phyloP scores from a whole-genome alignment of 2,329 filamentous ascomycete species.

The Cercospora beticola region DNA sequence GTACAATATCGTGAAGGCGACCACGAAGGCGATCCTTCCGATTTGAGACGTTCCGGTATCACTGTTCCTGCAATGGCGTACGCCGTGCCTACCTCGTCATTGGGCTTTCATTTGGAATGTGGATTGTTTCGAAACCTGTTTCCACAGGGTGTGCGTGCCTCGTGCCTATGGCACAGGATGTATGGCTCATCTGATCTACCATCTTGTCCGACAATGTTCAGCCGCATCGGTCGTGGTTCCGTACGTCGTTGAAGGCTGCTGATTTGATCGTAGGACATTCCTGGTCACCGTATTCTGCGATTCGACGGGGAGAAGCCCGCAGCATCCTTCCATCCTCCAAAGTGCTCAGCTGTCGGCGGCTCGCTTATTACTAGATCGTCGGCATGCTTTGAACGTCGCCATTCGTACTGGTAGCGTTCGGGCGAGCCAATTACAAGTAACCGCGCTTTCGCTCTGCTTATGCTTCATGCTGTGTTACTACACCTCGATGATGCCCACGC shows the following conservation, averaged over 20 bases:
- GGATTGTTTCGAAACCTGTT: background rate
- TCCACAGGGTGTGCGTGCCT: background rate
- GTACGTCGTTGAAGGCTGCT: background rate
- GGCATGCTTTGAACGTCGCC: background rate
- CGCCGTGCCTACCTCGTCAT: background rate
- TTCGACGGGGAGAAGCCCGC: background rate
- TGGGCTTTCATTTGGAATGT: background rate
- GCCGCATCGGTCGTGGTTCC: background rate
- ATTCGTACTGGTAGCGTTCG: background rate
- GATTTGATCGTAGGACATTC: background rate
- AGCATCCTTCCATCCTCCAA: background rate
- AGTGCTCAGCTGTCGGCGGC: background rate
- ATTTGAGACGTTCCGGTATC: background rate
- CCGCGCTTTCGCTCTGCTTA: background rate
- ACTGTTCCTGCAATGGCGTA: background rate
- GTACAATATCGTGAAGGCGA: background rate
- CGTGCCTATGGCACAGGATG: background rate
- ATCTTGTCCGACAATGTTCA: background rate
- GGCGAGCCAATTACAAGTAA: background rate
- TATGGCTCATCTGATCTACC: background rate
- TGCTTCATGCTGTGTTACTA: background rate
- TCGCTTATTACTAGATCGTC: background rate
- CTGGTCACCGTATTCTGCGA: background rate
- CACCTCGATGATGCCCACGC: background rate
- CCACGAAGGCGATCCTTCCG: background rate